Base-by-base conservation (phyloP, 2,329 filamentous ascomycete genomes). In the Sarocladiaceae sp. region DNA sequence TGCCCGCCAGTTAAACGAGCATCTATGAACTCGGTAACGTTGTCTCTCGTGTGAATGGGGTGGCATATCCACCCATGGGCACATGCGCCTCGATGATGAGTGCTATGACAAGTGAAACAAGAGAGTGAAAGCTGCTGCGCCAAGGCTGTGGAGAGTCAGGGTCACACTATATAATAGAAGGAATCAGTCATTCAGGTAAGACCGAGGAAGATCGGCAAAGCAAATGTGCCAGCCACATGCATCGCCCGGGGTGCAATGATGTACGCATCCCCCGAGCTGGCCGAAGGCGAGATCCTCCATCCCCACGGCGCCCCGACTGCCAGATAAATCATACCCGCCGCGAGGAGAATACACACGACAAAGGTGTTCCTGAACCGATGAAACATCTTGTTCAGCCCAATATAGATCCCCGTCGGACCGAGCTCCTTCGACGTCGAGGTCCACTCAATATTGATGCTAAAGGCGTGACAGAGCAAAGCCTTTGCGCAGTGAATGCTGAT, bases 361-460 rank as follows among this genome's bases (percentile, higher is more conserved):
- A 79, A 53, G 57, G 60, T 52, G 47, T 56, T 69, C 54, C 66
- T 70, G 50, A 79, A 59, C 45, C 81, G 70, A 45, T 67, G 75
- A 33, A 62, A 64, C 44, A 62, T 63, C 26, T 58, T 66, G 35
- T 56, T 62, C 9, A 59, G 60, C 1, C 59, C 62, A 5, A 60
- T 64, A 39, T 55, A 55, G 13, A 58, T 54, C 34, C 55, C 56
- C 0, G 57, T 59, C 20, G 55, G 53, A 0, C 54, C 56, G 27
- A 57, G 20, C 43, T 58, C 56, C 40, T 58, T 58, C 0, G 56
- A 56, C 1, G 56, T 58, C 3, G 56, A 58, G 6, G 54, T 44
- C 56, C 56, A 58, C 33, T 58, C 56, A 3, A 58, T 58, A 13
- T 57, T 56, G 13, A 58, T 34, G 1, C 49, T 50, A 18, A 58